Base-by-base conservation (phyloP, 1,284 basidiomycete species). In the Stygiomarasmius scandens region DNA sequence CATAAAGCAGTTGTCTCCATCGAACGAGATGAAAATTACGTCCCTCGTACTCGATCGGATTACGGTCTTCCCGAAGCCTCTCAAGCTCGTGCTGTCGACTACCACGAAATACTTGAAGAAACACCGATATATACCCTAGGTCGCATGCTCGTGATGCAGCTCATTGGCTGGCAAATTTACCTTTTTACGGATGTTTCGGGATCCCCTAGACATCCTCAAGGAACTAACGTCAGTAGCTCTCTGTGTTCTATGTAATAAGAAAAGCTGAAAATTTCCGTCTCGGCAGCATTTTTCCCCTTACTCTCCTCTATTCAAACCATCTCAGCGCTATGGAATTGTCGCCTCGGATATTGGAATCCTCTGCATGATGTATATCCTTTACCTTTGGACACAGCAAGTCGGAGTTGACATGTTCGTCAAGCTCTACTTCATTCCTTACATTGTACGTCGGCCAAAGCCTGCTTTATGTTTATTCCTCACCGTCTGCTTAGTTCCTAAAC, bases 81-180 rank as follows among this genome's bases (percentile, higher is more conserved):
- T 75, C 4, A 9, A 5, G n/a, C n/a, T 19, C 38, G 14, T 5
- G 6, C 38, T 4, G 16, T 41, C 16, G 11, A 41, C 38, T 85
- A 79, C 64, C 78, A 82, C 11, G 83, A 86, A 44, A 70, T 81
- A 43, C 75, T 86, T 48, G 82, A 81, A 44, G 84, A 87, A 57
- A 84, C 84, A 1, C 84, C 84, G 0, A 69, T 87, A 43, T 12
- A 81, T 62, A 86, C 83, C 0, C 67, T 85, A 8, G 77, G 71
- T 63, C 80, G 77, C 74, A 71, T 84, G 44, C 64, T 84, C 52
- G 74, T 79, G 16, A 80, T 82, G 63, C 93, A 95, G 72, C 75
- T 92, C 11, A 78, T 90, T 20, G 92, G 91, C 2, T 93, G 90
- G 73, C 82, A 79, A 16, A 81, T 84, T 58, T 92, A 91, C 74